These are phyloP conservation scores for Kodamaea kaohsiungensis DNA, from an alignment of 805 yeast species.

Conservation along the genomic window DNA sequence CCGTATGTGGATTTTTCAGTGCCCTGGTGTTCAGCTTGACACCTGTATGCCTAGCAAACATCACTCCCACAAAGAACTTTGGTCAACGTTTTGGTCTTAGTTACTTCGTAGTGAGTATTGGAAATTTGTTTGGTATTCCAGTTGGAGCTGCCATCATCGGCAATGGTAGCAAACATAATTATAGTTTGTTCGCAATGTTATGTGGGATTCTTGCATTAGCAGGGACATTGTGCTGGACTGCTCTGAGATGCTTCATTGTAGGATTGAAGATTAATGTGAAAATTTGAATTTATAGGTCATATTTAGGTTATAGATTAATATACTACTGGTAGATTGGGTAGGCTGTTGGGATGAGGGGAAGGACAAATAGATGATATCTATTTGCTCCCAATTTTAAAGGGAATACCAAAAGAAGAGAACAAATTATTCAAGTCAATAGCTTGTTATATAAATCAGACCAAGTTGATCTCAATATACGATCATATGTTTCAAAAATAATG, in stretches of 20 bases:
- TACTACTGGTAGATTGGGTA: not conserved
- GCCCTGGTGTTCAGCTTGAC: slow-evolving; percentile 65
- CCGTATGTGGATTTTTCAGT: slow-evolving; percentile 56
- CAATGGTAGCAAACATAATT: slow-evolving; percentile 26
- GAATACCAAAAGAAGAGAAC: no score
- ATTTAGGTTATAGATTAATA: not conserved
- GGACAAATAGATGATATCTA: no score
- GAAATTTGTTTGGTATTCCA: slow-evolving; percentile 39
- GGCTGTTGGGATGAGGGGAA: no score
- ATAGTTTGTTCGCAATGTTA: slow-evolving; percentile 33
- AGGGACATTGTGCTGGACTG: slow-evolving; percentile 30
- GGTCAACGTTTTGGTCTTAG: slow-evolving; percentile 71
- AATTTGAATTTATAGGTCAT: slow-evolving; percentile 4
- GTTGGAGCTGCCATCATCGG: slow-evolving; percentile 39
- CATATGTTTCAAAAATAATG: no score
- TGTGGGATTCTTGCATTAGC: slow-evolving; percentile 30
- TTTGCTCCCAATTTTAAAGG: no score
- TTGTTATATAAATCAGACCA: no score
- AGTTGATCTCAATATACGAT: no score
- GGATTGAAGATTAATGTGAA: slow-evolving; percentile 22
- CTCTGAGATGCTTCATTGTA: slow-evolving; percentile 32
- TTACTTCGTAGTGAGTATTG: slow-evolving; percentile 55
- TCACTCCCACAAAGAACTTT: slow-evolving; percentile 62
- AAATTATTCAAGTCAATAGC: no score
- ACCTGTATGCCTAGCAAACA: slow-evolving; percentile 69